These are phyloP conservation scores for Hortaea werneckii DNA, from an alignment of 2,329 filamentous ascomycete genomes.

Conservation along the genomic window DNA sequence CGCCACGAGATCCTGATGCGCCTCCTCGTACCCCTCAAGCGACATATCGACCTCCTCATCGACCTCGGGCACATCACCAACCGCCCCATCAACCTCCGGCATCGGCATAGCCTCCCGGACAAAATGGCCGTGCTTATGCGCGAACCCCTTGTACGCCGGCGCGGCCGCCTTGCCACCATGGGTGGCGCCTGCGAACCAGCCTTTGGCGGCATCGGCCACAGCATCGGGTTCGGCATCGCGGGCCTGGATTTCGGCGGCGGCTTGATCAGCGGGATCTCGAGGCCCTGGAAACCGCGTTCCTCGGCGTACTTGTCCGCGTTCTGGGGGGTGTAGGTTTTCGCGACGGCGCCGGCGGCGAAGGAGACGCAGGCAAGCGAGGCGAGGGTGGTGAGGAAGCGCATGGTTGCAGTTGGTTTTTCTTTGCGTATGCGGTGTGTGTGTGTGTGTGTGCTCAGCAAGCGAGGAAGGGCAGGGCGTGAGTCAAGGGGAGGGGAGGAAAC, in stretches of 20 bases:
- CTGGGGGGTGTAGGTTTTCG: background rate
- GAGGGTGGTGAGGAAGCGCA: constrained; percentile 5
- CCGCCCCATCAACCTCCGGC: background rate
- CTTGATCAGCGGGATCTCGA: background rate
- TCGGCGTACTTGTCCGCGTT: background rate
- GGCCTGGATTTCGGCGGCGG: background rate
- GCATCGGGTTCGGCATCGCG: constrained; percentile 4
- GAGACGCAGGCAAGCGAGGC: background rate
- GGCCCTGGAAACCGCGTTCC: background rate
- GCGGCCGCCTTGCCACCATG: constrained; percentile 6
- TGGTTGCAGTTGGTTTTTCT: background rate
- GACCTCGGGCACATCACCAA: background rate
- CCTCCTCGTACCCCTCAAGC: background rate
- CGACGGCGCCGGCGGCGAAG: constrained; percentile 3
- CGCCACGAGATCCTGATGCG: no score
- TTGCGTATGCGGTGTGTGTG: no score
- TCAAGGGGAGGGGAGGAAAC: no score
- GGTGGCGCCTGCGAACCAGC: background rate
- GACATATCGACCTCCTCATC: background rate
- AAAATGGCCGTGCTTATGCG: constrained; percentile 2
- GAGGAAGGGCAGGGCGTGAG: no score
- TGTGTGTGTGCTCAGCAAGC: no score
- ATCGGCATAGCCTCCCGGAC: background rate
- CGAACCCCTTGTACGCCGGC: constrained; percentile 1
- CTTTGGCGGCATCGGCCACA: constrained; percentile 1